Evolutionary conservation across 192 early-diverging fungal genomes (phyloP), one percentile per base, ranked within the genome.

Genomic region (Gonapodya prolifera): DNA sequence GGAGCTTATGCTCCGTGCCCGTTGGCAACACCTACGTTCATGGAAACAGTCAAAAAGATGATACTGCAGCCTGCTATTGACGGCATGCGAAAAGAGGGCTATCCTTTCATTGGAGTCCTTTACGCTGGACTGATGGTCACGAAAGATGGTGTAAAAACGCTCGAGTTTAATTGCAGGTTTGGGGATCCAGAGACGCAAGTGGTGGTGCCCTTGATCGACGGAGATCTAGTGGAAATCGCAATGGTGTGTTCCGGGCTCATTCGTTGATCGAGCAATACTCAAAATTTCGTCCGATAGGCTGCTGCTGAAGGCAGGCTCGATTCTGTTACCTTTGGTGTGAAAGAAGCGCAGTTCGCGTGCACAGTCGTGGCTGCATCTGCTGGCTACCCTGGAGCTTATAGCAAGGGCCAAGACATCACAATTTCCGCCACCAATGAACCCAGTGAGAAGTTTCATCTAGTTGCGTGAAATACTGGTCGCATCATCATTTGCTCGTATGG

Each of bases 131-230:
- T 98, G 34, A 99, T 99, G 94, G 85, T 99, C 69, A 98, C 96
- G 0, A 81, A 80, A n/a, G 80, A 86, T 34, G 96, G 98, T 2
- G 93, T 94, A 75, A 97, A 96, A 84, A 94, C 97, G 8, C 87
- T 99, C 33, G 98, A 99, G 83, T 99, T 94, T 91, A 99, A 99
- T 84, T 93, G 94, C 77, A 91, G 98, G 16, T 98, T 99, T 79
- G 98, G 98, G 34, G 98, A 99, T 78, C 98, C 98, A 35, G 98
- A 99, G 83, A 98, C 96, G 28, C 94, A 99, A 83, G 94, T 92
- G 1, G 92, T 97, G 8, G 87, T 99, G 73, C 96, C 98, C 23
- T 85, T 99, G 29, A 85, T 99, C 33, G 91, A 90, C 77, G 91
- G 92, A 78, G 95, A 97, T 85, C 83, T 99, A 32, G 91, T 91